Evolutionary conservation across 306 rosid species (phyloP).

Genomic region (Gastrolobium bilobum): DNA sequence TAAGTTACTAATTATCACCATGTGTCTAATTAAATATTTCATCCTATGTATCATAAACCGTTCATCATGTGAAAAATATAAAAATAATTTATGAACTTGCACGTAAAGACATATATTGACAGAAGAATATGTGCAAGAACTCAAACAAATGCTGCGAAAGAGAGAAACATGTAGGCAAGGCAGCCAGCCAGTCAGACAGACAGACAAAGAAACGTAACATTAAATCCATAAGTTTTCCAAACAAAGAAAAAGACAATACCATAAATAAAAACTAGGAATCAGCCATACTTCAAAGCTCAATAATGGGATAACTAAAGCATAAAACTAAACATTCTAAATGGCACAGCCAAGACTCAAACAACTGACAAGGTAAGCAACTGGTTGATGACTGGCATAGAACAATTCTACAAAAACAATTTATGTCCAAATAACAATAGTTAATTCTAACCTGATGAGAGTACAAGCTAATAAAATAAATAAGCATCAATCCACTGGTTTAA

Average conservation of each 20-base stretch:
- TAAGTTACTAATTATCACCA: conserved; percentile 42
- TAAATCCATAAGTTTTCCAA: conserved; percentile 13
- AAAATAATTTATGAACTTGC: conserved; percentile 14
- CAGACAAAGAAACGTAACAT: neutral
- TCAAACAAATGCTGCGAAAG: conserved; percentile 24
- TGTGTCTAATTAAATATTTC: conserved; percentile 5
- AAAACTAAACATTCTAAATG: neutral
- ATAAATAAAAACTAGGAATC: conserved; percentile 23
- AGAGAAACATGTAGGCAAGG: neutral
- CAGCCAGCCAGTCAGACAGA: too few species aligned
- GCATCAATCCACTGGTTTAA: conserved; percentile 21
- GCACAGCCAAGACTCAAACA: conserved; percentile 37
- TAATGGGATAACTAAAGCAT: neutral
- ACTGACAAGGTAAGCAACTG: neutral
- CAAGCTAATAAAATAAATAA: conserved; percentile 12
- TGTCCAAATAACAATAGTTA: neutral
- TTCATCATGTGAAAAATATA: conserved; percentile 1
- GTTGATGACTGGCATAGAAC: conserved; percentile 32
- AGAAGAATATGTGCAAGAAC: conserved; percentile 14
- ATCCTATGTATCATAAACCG: conserved; percentile 19
- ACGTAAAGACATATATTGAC: neutral
- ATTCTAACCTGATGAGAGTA: conserved; percentile 21
- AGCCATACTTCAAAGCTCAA: neutral
- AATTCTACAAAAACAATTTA: conserved; percentile 27
- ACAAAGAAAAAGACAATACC: conserved; percentile 9